A percentile compares a stretch with the other conserved stretches of the same genome.
These are phyloP conservation scores for Carallia brachiata DNA, from an alignment of 345 rosid genomes.

Conservation along the genomic window DNA sequence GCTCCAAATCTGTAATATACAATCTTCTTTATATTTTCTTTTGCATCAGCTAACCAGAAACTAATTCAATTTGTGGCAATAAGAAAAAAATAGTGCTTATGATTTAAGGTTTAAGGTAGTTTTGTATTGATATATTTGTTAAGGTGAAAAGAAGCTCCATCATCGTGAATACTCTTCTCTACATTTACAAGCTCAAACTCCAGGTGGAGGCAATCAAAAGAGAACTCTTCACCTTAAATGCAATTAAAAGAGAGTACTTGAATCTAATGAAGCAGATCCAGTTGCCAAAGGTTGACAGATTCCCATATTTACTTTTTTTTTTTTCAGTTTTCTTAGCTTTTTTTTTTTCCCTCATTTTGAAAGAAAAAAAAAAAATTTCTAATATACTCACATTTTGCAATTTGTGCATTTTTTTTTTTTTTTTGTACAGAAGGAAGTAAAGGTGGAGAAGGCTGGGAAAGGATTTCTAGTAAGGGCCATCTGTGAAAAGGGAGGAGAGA, in stretches of 20 bases:
- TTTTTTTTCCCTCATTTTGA: too few relatives aligned
- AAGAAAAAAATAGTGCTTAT: too few relatives aligned
- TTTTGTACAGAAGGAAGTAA: constrained; percentile 43
- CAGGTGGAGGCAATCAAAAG: constrained; percentile 50
- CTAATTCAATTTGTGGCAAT: too few relatives aligned
- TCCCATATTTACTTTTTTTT: too few relatives aligned
- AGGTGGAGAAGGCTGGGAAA: constrained; percentile 58
- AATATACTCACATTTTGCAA: too few relatives aligned
- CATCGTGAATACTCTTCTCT: constrained; percentile 42
- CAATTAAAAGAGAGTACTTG: constrained; percentile 37
- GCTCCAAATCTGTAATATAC: constrained; percentile 50
- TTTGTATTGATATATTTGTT: background rate
- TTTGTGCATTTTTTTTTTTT: too few relatives aligned
- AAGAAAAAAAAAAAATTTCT: too few relatives aligned
- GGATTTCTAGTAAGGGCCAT: constrained; percentile 42
- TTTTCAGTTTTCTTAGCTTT: too few relatives aligned
- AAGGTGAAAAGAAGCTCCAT: constrained; percentile 48
- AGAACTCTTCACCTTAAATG: constrained; percentile 40
- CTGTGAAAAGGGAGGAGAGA: constrained; percentile 44
- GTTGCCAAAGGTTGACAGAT: constrained; percentile 27
- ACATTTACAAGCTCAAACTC: constrained; percentile 55
- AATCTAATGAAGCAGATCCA: constrained; percentile 29
- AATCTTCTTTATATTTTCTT: background rate
- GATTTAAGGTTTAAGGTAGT: too few relatives aligned
- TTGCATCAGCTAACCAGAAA: background rate